These are phyloP conservation scores for Pyrenophora graminea DNA, from an alignment of 2,329 filamentous ascomycete genomes.

Conservation along the genomic window DNA sequence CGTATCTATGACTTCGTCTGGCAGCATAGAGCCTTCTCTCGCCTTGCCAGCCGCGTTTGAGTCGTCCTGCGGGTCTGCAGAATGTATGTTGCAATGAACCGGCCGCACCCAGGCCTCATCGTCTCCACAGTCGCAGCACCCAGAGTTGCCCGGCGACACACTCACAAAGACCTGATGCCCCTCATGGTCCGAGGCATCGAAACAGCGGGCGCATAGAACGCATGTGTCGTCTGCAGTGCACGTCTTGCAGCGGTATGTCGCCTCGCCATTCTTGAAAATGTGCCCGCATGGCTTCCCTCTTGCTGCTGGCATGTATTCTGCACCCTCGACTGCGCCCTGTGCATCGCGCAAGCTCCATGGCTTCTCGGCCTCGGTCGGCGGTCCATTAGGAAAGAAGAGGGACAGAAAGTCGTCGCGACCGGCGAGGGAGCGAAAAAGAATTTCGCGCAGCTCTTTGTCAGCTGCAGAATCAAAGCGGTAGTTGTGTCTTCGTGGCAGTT, in stretches of 20 bases:
- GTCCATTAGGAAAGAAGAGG: constrained; percentile 80
- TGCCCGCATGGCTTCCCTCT: constrained; percentile 94
- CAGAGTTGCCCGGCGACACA: constrained; percentile 86
- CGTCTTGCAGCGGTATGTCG: constrained; percentile 90
- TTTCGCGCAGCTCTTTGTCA: constrained; percentile 71
- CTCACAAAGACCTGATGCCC: constrained; percentile 89
- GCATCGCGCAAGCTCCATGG: constrained; percentile 80
- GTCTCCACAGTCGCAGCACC: constrained; percentile 97
- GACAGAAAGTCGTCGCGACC: constrained; percentile 74
- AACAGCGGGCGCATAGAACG: constrained; percentile 90
- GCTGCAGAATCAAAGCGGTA: constrained; percentile 78
- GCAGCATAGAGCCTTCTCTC: constrained; percentile 60
- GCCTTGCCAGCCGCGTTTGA: constrained; percentile 60
- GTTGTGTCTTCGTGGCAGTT: constrained; percentile 72
- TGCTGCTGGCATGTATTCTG: constrained; percentile 91
- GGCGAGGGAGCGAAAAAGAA: constrained; percentile 86
- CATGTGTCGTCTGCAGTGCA: constrained; percentile 95
- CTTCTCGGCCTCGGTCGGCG: constrained; percentile 58
- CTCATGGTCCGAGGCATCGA: constrained; percentile 91
- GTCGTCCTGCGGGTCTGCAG: constrained; percentile 52
- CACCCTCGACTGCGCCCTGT: constrained; percentile 89
- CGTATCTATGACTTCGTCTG: constrained; percentile 73
- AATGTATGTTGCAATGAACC: constrained; percentile 92
- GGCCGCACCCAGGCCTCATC: constrained; percentile 90
- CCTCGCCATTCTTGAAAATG: constrained; percentile 94